Conservation (phyloP, 2,329 filamentous ascomycete genomes). For the Penicillium polonicum region DNA sequence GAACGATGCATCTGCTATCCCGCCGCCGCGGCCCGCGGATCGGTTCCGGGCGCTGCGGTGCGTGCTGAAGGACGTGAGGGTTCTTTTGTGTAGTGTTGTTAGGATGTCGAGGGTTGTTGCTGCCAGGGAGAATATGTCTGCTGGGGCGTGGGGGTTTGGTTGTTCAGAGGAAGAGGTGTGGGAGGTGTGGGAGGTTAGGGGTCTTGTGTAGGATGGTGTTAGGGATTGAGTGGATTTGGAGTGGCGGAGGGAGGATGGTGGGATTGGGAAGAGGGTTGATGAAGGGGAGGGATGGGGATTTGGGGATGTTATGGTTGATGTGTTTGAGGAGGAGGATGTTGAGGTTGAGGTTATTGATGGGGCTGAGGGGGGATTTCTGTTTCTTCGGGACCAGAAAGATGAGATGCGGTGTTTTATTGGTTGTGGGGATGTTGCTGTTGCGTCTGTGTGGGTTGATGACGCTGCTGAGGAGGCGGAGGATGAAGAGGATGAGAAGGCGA, state of each 20-base stretch:
- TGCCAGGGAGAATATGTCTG: conserved; percentile 60
- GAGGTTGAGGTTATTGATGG: conserved; percentile 21
- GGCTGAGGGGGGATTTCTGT: conserved; percentile 30
- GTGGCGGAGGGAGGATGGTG: conserved; percentile 31
- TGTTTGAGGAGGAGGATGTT: conserved; percentile 13
- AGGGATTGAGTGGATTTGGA: conserved; percentile 32
- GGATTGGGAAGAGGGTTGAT: conserved; percentile 2
- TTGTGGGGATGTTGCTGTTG: background rate
- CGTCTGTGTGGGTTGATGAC: conserved; percentile 3
- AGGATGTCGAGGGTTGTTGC: conserved; percentile 60
- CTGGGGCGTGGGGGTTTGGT: conserved; percentile 20
- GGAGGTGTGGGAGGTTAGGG: conserved; percentile 10
- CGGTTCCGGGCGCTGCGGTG: conserved; percentile 56
- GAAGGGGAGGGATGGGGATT: background rate
- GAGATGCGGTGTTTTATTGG: conserved; percentile 16
- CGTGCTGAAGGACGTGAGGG: conserved; percentile 54
- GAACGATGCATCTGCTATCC: conserved; percentile 57
- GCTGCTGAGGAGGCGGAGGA: conserved; percentile 24
- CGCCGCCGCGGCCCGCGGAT: conserved; percentile 47
- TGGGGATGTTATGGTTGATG: conserved; percentile 12
- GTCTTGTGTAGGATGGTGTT: conserved; percentile 35
- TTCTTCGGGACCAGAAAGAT: conserved; percentile 22
- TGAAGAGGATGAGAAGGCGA: conserved; percentile 36
- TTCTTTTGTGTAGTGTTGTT: conserved; percentile 58
- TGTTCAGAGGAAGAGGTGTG: conserved; percentile 20